These are phyloP conservation scores for Cornus florida DNA, from an alignment of 148 eudicot genomes.

Conservation along the genomic window DNA sequence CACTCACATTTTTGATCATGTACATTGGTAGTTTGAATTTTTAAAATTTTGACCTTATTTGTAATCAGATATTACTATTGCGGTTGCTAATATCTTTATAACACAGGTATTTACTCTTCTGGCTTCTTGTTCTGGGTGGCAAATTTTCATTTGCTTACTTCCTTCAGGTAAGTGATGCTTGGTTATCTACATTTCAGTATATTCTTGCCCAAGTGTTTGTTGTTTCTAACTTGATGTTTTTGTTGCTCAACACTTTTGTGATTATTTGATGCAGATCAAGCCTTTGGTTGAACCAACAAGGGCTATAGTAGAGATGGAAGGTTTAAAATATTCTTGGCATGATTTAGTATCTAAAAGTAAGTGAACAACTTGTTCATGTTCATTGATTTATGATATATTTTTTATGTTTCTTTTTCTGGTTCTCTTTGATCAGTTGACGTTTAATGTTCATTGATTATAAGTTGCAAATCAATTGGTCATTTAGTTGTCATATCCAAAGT, in stretches of 20 bases:
- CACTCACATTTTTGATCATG: not conserved
- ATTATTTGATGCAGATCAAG: slow-evolving; percentile 49
- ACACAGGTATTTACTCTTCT: slow-evolving; percentile 79
- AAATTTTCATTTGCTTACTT: slow-evolving; percentile 85
- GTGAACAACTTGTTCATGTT: slow-evolving; percentile 3
- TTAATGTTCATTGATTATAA: too few species aligned
- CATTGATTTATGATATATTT: too few species aligned
- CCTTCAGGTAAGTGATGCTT: slow-evolving; percentile 60
- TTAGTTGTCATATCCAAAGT: too few species aligned
- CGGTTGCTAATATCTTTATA: slow-evolving; percentile 10
- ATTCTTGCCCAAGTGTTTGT: not conserved
- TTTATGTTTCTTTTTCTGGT: not conserved
- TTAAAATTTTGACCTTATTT: not conserved
- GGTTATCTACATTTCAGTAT: not conserved
- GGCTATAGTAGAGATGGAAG: slow-evolving; percentile 43
- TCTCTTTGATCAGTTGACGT: not conserved
- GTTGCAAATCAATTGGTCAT: not conserved
- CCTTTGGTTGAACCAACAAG: slow-evolving; percentile 84
- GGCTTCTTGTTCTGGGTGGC: slow-evolving; percentile 79
- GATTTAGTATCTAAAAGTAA: slow-evolving; percentile 87
- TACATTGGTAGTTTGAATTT: not conserved
- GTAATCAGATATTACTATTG: not conserved
- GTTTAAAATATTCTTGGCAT: slow-evolving; percentile 80
- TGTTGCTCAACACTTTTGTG: not conserved
- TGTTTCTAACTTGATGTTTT: not conserved